Conservation (phyloP, 106 monocot genomes). For the Agapanthus africanus region DNA sequence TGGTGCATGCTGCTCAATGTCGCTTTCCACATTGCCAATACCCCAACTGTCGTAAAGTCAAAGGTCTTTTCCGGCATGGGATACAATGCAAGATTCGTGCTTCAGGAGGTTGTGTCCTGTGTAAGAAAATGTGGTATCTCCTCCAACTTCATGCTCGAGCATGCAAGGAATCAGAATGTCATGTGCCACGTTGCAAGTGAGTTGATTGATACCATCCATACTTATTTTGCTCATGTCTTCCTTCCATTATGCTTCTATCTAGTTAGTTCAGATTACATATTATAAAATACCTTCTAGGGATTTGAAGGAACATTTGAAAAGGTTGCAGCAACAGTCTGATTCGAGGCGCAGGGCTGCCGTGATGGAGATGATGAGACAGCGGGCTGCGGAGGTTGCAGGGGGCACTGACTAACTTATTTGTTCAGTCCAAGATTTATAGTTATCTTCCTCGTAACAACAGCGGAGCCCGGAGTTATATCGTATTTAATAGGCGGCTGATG, state of each 20-base stretch:
- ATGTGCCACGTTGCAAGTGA: conserved; percentile 86
- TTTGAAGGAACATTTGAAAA: conserved; percentile 79
- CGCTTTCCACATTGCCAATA: conserved; percentile 67
- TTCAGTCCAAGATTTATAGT: background rate
- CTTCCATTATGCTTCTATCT: too few species aligned
- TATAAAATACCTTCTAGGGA: too few species aligned
- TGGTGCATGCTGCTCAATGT: conserved; percentile 93
- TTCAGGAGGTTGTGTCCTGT: conserved; percentile 70
- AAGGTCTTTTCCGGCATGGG: conserved; percentile 92
- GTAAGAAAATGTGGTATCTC: conserved; percentile 96
- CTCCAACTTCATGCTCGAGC: conserved; percentile 90
- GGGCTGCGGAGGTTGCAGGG: conserved; percentile 74
- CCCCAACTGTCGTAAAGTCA: conserved; percentile 90
- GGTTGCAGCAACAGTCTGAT: conserved; percentile 91
- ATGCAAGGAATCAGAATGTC: conserved; percentile 81
- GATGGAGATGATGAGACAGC: conserved; percentile 97
- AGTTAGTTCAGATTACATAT: too few species aligned
- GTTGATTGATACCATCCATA: too few species aligned
- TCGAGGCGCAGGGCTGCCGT: conserved; percentile 90
- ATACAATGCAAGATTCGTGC: conserved; percentile 62
- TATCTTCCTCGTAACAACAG: too few species aligned
- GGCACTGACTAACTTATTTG: conserved; percentile 26
- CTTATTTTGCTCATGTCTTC: too few species aligned
- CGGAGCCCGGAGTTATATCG: background rate
- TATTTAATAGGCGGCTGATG: background rate